Percentiles rank a stretch among this genome's conserved stretches.
Evolutionary conservation across 495 filamentous ascomycete genomes (phyloP).

Genomic region (Lasiosphaeris hirsuta): DNA sequence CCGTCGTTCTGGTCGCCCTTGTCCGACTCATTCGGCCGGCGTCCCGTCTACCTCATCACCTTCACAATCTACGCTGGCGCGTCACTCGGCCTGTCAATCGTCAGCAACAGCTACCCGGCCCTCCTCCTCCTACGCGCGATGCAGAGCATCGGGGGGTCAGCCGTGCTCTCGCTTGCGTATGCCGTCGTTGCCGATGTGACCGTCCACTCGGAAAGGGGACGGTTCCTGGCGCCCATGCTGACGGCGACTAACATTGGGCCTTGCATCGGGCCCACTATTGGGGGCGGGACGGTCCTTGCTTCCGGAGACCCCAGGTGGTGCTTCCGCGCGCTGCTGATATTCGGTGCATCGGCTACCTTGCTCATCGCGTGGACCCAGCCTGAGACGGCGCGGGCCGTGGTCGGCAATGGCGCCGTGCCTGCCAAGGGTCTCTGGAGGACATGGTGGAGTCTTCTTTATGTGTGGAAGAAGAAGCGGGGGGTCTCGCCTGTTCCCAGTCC

Average conservation of each 20-base stretch:
- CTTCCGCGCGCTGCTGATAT: constrained; percentile 11
- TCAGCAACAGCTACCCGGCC: constrained; percentile 40
- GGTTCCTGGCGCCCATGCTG: constrained; percentile 39
- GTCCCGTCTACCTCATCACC: constrained; percentile 42
- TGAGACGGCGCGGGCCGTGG: constrained; percentile 42
- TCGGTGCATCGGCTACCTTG: neutral
- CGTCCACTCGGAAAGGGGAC: constrained; percentile 44
- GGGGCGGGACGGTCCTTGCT: constrained; percentile 16
- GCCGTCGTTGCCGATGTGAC: constrained; percentile 43
- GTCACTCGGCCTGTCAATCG: constrained; percentile 48
- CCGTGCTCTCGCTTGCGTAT: constrained; percentile 39
- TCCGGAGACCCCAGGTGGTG: constrained; percentile 6
- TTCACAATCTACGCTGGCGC: constrained; percentile 45
- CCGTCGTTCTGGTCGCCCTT: constrained; percentile 47
- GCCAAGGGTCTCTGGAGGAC: constrained; percentile 25
- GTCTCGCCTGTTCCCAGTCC: too few species aligned
- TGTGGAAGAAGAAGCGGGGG: too few species aligned
- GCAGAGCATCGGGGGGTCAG: constrained; percentile 47
- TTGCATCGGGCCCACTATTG: constrained; percentile 29
- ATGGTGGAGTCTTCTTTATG: constrained; percentile 11
- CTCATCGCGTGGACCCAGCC: constrained; percentile 38
- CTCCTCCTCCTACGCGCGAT: constrained; percentile 50
- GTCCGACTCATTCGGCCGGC: constrained; percentile 46
- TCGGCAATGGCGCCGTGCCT: constrained; percentile 39
- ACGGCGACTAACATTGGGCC: constrained; percentile 24